Evolutionary conservation across 345 rosid genomes (phyloP).

Genomic region (Hirschfeldia incana): DNA sequence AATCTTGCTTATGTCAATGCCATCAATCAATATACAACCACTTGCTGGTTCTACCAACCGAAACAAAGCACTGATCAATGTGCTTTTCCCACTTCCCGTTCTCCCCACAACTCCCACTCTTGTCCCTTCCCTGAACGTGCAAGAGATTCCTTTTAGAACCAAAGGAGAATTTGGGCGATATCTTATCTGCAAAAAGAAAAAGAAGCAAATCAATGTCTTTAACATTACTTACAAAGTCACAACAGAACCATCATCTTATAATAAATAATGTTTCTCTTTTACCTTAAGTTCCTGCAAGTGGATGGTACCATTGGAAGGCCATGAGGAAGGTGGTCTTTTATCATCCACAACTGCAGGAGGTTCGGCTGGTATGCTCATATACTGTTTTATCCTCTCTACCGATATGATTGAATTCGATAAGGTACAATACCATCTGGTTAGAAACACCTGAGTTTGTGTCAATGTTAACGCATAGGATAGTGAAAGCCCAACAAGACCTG

Average conservation of each 20-base stretch:
- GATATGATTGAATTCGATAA: constrained; percentile 68
- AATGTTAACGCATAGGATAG: constrained; percentile 75
- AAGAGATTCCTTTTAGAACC: constrained; percentile 73
- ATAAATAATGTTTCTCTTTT: constrained; percentile 1
- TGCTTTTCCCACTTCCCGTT: constrained; percentile 91
- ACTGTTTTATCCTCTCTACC: constrained; percentile 74
- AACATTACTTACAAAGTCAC: neutral
- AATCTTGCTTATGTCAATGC: constrained; percentile 67
- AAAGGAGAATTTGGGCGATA: constrained; percentile 70
- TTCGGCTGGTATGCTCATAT: constrained; percentile 61
- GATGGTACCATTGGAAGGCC: constrained; percentile 72
- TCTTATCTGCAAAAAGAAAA: constrained; percentile 45
- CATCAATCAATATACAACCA: constrained; percentile 70
- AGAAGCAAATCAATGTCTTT: constrained; percentile 2
- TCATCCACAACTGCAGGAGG: constrained; percentile 64
- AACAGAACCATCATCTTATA: neutral
- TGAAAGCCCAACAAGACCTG: constrained; percentile 74
- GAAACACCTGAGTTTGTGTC: constrained; percentile 54
- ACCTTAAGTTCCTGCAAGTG: constrained; percentile 72
- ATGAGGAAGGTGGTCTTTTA: constrained; percentile 58
- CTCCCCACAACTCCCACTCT: constrained; percentile 90
- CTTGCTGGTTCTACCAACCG: constrained; percentile 80
- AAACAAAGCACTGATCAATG: constrained; percentile 83
- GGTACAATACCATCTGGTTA: constrained; percentile 61
- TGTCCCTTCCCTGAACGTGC: constrained; percentile 71